Conservation (phyloP, 768 basidiomycete genomes). For the Hemileccinum rubropunctum region DNA sequence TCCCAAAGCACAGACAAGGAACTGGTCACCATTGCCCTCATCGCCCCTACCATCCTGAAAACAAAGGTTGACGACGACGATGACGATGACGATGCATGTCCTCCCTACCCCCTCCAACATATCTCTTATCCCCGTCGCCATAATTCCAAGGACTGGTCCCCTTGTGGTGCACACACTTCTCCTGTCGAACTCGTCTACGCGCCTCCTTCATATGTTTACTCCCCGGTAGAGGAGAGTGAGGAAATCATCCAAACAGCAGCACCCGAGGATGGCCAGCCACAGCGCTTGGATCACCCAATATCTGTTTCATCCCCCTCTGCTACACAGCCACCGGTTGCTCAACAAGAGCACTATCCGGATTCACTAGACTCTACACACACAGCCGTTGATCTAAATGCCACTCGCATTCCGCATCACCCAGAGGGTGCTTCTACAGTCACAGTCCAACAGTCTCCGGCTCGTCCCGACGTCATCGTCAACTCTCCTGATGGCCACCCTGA, state of each 20-base stretch:
- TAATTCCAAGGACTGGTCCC: conserved; percentile 8
- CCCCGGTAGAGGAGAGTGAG: conserved; percentile 17
- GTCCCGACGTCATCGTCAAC: conserved; percentile 35
- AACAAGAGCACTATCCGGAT: not conserved
- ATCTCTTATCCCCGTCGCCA: conserved; percentile 5
- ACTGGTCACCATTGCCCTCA: conserved; percentile 67
- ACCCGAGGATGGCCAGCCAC: conserved; percentile 18
- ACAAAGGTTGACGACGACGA: conserved; percentile 59
- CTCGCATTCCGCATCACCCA: conserved; percentile 12
- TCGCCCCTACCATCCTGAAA: conserved; percentile 85
- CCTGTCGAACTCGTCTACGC: conserved; percentile 74
- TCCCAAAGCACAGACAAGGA: conserved; percentile 41
- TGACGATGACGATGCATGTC: conserved; percentile 40
- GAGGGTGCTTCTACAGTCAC: conserved; percentile 16
- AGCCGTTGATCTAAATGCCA: conserved; percentile 14
- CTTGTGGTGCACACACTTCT: conserved; percentile 36
- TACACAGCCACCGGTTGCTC: too few species aligned
- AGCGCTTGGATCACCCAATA: conserved; percentile 10
- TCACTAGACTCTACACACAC: not conserved
- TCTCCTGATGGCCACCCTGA: conserved; percentile 28
- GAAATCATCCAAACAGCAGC: conserved; percentile 15
- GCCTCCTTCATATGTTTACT: conserved; percentile 41
- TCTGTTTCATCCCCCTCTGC: conserved; percentile 4
- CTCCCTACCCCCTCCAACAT: conserved; percentile 11
- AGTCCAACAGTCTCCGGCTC: conserved; percentile 6